phyloP scores from a whole-genome alignment of 23 red algal genomes.

The Porphyridium purpureum region DNA sequence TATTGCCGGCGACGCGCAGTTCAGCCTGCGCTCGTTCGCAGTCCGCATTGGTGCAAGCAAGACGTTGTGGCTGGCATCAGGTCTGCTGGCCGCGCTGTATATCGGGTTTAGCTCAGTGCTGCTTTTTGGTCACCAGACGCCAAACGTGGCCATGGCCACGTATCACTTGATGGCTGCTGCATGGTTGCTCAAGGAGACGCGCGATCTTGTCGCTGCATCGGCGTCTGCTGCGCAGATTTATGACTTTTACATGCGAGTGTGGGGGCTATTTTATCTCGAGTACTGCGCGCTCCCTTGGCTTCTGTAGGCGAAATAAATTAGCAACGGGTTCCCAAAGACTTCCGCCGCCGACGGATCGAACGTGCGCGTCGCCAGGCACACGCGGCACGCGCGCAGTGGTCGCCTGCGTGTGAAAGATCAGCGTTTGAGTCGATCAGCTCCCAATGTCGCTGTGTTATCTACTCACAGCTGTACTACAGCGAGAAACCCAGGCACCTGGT shows the following conservation, averaged over 20 bases:
- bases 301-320: too few relatives aligned
- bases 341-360: too few relatives aligned
- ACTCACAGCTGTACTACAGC: too few relatives aligned
- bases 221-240: conserved; percentile 16
- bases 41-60: conserved; percentile 32
- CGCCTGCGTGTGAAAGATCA: too few relatives aligned
- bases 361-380: too few relatives aligned
- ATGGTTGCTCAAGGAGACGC: conserved; percentile 7
- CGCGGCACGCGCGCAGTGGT: too few relatives aligned
- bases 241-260: conserved; percentile 58
- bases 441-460: too few relatives aligned
- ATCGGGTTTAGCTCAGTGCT: conserved; percentile 20
- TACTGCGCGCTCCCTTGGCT: too few relatives aligned
- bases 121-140: conserved; percentile 13
- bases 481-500: too few relatives aligned
- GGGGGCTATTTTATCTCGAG: conserved; percentile 81
- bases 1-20: conserved; percentile 43
- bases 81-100: conserved; percentile 38
- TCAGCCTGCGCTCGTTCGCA: conserved; percentile 49
- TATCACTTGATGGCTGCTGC: conserved; percentile 35
- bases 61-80: conserved; percentile 21
- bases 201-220: conserved; percentile 3
- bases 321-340: too few relatives aligned
- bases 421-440: too few relatives aligned
- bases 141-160: neutral